Evolutionary conservation across 2,329 filamentous ascomycete genomes (phyloP), one percentile per base, ranked within the genome.

Genomic region (Colletotrichum graminicola): DNA sequence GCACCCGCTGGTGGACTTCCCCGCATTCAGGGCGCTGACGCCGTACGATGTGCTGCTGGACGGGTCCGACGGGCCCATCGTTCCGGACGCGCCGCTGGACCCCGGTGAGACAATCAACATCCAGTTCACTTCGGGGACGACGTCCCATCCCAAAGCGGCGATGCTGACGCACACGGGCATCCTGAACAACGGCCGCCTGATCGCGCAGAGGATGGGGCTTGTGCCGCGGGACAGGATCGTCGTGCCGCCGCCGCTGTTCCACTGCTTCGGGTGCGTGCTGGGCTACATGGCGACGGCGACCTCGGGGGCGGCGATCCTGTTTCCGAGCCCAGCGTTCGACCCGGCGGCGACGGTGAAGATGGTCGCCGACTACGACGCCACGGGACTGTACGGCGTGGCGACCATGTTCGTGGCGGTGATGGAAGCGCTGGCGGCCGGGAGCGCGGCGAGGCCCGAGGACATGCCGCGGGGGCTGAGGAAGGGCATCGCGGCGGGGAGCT

Each of bases 201-300:
- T 98, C 75, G 96, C 93, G 0, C 84, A 91, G 76, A 88, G 95
- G 54, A 97, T 98, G 95, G 89, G 92, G 0, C 87, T 99, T 16
- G 91, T 88, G 0, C 85, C 91, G 0, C 75, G 84, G 0, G 96
- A 98, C 80, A 86, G 92, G 7, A 90, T 97, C 60, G 94, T 94
- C 77, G 95, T 94, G 75, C 94, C 94, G 21, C 94, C 94, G 1
- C 94, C 94, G 0, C 85, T 97, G 1, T 97, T 97, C 80, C 90
- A 92, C 83, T 98, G 96, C 83, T 98, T 98, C 80, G 96, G 96
- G 64, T 92, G 88, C 77, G 92, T 98, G 10, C 85, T 98, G 1
- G 95, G 96, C n/a, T 97, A 96, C 83, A 97, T 98, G 93, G 95
- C 96, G 0, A 96, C 94, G 0, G 94, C 93, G 0, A 97, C 95